Base-by-base conservation (phyloP, 805 yeast species). In the Metschnikowia borealis region DNA sequence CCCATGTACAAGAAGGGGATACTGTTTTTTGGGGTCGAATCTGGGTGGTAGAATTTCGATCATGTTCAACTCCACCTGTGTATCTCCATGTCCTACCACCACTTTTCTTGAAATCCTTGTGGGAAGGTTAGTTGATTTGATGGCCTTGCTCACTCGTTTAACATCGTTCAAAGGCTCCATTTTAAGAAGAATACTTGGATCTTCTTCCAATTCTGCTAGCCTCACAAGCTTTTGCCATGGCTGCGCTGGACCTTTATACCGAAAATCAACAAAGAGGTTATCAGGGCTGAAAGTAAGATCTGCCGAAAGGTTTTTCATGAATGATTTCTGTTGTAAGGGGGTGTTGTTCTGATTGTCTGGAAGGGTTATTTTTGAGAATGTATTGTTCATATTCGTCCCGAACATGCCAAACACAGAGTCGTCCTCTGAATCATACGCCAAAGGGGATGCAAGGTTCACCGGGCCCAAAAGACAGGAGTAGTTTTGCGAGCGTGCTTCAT, bases 1-100 rank as follows among this genome's bases (percentile, higher is more conserved):
- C 0, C 80, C 83, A 50, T 79, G 77, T 2, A 86, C 89, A 39
- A 87, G 64, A 11, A 87, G 54, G 0, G 94, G 91, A 58, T 85
- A 81, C 53, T 77, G 50, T 38, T 64, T 65, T 0, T 56, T 56
- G 1, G 75, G 66, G 53, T 82, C 69, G 57, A 84, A 80, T 42
- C 72, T 69, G 0, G 76, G 74, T 0, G 96, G 96, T 39, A 77
- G 70, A 7, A 83, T 80, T 59, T 86, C 91, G 38, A 83, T 65
- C 48, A 82, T 74, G 59, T 83, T 79, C 6, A 83, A 61, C 6
- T 56, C 58, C 1, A 77, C 57, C 6, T 55, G 61, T 8, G 72
- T 75, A 48, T 68, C 75, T 3, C 58, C 56, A 20, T 56, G 59
- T 5, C 65, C 72, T 3, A 65, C 65, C 8, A 54, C 56, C 20